Evolutionary conservation across 148 eudicot genomes (phyloP), one percentile per base, ranked within the genome.

Genomic region (Heliosperma pusillum): DNA sequence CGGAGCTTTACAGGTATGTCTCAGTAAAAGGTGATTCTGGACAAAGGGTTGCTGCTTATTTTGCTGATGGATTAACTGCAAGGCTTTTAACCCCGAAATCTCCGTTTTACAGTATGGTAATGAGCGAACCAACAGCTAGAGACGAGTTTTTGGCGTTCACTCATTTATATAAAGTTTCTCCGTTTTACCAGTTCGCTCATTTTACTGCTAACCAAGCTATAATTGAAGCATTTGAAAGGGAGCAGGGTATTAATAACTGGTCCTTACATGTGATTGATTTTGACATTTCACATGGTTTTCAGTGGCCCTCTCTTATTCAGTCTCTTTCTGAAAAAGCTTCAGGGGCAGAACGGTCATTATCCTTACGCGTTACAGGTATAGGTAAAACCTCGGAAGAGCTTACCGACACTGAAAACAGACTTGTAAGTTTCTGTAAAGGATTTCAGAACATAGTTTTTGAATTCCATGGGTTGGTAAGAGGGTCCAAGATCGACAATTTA

Each of bases 241-340:
- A 89, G n/a, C 82, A 81, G 72, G 78, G 65, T 1, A 67, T 11
- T 10, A 85, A 85, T 70, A 83, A 78, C 25, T 17, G 74, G 40
- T 29, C 80, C 0, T 70, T 90, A 55, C 94, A 90, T 64, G 88
- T 92, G 8, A 79, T 92, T 33, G 97, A 92, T 78, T 85, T 87
- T 21, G 94, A 92, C 53, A 69, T 88, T 29, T 87, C 82, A 1
- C 87, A 92, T 75, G 94, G 97, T 25, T 90, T 89, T 80, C 94
- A 90, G 67, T 89, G 97, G 97, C 97, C 97, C 80, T 92, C 94
- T 76, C 91, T 92, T 19, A 87, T 92, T 63, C 97, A 92, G 69
- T 88, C 97, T 47, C 77, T 92, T 0, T 88, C 94, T 2, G 92
- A 92, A 22, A 87, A 82, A 62, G 89, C 90, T 15, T 66, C 79